Evolutionary conservation across 2,329 filamentous ascomycete species (phyloP).

Genomic region (Leptographium radiaticola): DNA sequence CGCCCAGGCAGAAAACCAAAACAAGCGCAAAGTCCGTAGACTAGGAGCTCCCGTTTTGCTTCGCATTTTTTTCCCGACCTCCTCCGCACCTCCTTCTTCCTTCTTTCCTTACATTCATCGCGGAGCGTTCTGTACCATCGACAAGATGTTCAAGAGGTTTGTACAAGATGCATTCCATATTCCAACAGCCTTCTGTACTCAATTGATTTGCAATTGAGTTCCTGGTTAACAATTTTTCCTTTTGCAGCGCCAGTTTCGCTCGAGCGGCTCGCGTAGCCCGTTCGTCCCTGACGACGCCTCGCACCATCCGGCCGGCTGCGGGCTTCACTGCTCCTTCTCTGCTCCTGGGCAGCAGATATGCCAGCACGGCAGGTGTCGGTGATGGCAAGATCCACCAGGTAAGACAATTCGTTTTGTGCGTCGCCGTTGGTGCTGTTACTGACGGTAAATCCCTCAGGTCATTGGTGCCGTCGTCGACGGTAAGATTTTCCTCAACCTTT

Average conservation of each 20-base stretch:
- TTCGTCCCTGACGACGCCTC: slow-evolving; percentile 42
- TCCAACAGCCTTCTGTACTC: slow-evolving; percentile 5
- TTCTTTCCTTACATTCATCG: slow-evolving; percentile 6
- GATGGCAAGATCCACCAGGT: slow-evolving; percentile 60
- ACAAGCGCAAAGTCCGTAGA: slow-evolving; percentile 7
- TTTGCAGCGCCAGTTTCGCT: slow-evolving; percentile 47
- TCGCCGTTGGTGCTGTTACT: neutral
- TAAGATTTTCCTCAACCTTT: slow-evolving; percentile 36
- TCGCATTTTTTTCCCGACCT: slow-evolving; percentile 14
- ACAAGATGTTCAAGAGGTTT: slow-evolving; percentile 76
- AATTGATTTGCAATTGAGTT: slow-evolving; percentile 29
- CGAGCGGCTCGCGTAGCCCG: slow-evolving; percentile 42
- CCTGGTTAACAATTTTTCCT: slow-evolving; percentile 28
- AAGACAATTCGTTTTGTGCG: slow-evolving; percentile 16
- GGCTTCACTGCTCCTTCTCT: slow-evolving; percentile 18
- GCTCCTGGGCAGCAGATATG: slow-evolving; percentile 37
- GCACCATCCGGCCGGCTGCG: slow-evolving; percentile 41
- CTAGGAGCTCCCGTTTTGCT: slow-evolving; percentile 12
- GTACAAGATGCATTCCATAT: slow-evolving; percentile 24
- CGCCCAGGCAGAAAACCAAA: slow-evolving; percentile 9
- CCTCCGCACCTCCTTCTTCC: slow-evolving; percentile 10
- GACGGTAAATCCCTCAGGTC: slow-evolving; percentile 47
- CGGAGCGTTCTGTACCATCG: slow-evolving; percentile 12
- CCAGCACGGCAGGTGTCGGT: slow-evolving; percentile 43
- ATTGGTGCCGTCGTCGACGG: slow-evolving; percentile 99